Base-by-base conservation (phyloP, 331 rosid genomes). In the Cydonia oblonga region DNA sequence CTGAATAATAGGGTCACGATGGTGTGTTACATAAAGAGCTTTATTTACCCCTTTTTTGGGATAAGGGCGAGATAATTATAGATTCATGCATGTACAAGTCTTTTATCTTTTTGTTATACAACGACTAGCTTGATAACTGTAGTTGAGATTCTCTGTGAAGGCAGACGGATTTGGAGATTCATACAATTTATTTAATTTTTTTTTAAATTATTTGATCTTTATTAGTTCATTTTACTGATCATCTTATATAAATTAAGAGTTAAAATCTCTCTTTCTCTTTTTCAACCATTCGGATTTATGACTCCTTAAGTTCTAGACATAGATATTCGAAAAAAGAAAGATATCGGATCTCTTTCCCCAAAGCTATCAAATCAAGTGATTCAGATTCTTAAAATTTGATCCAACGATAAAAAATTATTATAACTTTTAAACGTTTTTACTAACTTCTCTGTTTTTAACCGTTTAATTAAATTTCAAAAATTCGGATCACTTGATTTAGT, bases 391-490 rank as follows among this genome's bases (percentile, higher is more conserved):
- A 35, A 35, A 35, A 35, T 35, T 35, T 35, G 40, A 35, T 35
- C 40, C 0, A 35, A 9, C 40, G 12, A 35, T 0, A 0, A 35
- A 35, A 35, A 9, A 35, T 35, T 35, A 9, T 35, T 35, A 35
- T 35, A 35, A 35, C 1, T 35, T 35, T 9, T 9, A 35, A 35
- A 35, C 0, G 0, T 8, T 33, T 33, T 33, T 33, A 33, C 0
- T 33, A 33, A 33, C 1, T 33, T 33, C 0, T 33, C 0, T 33
- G 0, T 33, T 33, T 33, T 33, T 33, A 33, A 0, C 0, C 11
- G 40, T 0, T 35, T 2, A 0, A 35, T 9, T 35, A 9, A 35
- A 35, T 0, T 35, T 35, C 0, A 35, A 35, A 0, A 0, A 0
- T 35, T 3, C 0, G 0, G 0, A 35, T 35, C 0, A 35, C 0